Percentiles rank a stretch among this genome's conserved stretches.
Conservation (phyloP, 495 filamentous ascomycete genomes). For the Penicillium alfredii region DNA sequence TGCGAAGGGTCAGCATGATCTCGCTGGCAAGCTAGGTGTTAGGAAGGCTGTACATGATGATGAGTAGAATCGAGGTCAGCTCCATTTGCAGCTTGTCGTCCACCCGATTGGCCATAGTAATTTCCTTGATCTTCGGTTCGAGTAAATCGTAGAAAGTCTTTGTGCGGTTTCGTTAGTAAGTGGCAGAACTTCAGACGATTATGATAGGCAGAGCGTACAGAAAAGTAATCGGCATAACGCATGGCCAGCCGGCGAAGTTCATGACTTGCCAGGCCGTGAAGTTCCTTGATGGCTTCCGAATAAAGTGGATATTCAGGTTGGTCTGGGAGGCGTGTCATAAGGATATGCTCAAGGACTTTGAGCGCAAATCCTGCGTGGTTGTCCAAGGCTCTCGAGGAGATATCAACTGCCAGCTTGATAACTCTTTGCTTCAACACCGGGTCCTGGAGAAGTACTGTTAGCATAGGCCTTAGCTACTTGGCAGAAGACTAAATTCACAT, state of each 20-base stretch:
- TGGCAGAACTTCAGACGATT: background rate
- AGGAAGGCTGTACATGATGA: conserved; percentile 92
- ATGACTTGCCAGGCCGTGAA: conserved; percentile 73
- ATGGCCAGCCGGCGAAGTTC: conserved; percentile 85
- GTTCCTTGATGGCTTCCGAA: conserved; percentile 84
- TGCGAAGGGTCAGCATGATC: conserved; percentile 21
- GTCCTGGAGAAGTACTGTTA: conserved; percentile 46
- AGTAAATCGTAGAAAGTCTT: conserved; percentile 80
- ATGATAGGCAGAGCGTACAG: conserved; percentile 40
- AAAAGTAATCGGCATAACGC: conserved; percentile 82
- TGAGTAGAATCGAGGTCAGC: conserved; percentile 70
- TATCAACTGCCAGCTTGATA: conserved; percentile 75
- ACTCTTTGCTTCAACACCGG: conserved; percentile 79
- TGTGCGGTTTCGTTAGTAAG: conserved; percentile 8
- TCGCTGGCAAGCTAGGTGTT: too few relatives aligned
- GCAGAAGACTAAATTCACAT: conserved; percentile 43
- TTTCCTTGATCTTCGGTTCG: conserved; percentile 74
- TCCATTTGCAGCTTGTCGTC: conserved; percentile 72
- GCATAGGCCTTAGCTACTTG: background rate
- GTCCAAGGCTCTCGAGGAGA: conserved; percentile 77
- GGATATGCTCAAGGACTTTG: conserved; percentile 80
- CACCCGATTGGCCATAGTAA: conserved; percentile 62
- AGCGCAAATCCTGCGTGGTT: conserved; percentile 73
- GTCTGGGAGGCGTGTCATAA: conserved; percentile 69
- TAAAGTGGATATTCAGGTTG: conserved; percentile 63